Percentiles rank a stretch among this genome's conserved stretches.
phyloP scores from a whole-genome alignment of 768 basidiomycete species.

The Suillus luteus region DNA sequence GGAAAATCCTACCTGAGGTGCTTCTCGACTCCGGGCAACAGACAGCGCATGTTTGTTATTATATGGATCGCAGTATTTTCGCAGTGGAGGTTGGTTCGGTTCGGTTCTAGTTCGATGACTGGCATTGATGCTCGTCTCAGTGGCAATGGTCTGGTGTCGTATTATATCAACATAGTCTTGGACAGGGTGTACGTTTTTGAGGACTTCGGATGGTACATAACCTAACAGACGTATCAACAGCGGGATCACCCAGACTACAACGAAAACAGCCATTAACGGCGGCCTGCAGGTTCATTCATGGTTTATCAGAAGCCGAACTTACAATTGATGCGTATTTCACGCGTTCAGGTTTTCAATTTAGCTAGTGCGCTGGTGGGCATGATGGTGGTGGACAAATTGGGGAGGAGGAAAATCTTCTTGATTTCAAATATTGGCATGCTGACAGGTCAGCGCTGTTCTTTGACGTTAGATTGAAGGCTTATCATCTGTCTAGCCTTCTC shows the following conservation, averaged over 20 bases:
- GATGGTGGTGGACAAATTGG: constrained; percentile 64
- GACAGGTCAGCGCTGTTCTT: constrained; percentile 39
- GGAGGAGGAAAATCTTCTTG: constrained; percentile 69
- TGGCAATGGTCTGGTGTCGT: constrained; percentile 70
- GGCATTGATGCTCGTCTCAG: constrained; percentile 30
- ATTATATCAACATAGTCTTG: constrained; percentile 72
- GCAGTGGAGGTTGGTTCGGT: constrained; percentile 63
- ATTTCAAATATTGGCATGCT: constrained; percentile 63
- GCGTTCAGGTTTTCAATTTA: constrained; percentile 59
- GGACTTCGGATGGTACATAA: neutral
- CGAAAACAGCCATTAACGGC: constrained; percentile 65
- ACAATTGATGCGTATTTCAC: neutral
- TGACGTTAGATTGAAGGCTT: neutral
- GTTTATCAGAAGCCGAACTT: neutral
- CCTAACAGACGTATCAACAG: neutral
- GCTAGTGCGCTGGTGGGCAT: constrained; percentile 60
- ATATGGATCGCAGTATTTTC: constrained; percentile 70
- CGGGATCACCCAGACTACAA: constrained; percentile 53
- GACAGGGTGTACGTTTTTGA: constrained; percentile 43
- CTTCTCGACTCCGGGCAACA: constrained; percentile 65
- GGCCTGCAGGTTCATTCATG: constrained; percentile 48
- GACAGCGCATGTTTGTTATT: constrained; percentile 67
- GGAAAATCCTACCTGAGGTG: constrained; percentile 53
- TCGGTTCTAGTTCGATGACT: neutral
- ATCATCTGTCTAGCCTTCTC: constrained; percentile 45